These are phyloP conservation scores for Leccinum barrowsii DNA, from an alignment of 768 basidiomycete genomes.

Conservation along the genomic window DNA sequence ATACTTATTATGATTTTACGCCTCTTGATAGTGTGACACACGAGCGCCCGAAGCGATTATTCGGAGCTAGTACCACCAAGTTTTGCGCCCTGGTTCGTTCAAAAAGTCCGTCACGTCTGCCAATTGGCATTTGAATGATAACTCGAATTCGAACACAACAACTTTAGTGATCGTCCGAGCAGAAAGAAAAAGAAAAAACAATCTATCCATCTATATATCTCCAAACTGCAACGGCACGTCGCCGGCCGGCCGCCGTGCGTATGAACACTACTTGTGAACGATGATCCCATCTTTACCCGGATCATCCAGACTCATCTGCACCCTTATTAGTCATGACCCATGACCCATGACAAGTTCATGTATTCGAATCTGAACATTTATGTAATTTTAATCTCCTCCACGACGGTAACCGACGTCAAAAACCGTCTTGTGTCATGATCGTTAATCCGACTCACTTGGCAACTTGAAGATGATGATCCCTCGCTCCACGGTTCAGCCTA, in stretches of 20 bases:
- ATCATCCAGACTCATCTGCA: neutral
- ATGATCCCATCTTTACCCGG: neutral
- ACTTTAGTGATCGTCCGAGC: neutral
- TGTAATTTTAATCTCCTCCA: neutral
- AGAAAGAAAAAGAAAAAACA: neutral
- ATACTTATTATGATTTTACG: too few relatives aligned
- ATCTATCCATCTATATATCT: neutral
- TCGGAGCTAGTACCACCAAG: too few relatives aligned
- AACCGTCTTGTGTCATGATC: neutral
- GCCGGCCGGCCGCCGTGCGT: neutral
- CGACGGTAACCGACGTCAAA: neutral
- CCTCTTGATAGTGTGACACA: neutral
- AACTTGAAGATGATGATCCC: too few relatives aligned
- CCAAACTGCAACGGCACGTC: neutral
- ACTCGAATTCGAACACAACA: neutral
- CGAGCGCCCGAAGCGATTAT: neutral
- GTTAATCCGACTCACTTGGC: neutral
- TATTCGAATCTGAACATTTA: neutral
- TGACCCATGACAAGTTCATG: neutral
- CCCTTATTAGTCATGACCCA: neutral
- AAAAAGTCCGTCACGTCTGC: neutral
- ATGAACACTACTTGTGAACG: neutral
- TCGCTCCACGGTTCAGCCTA: neutral
- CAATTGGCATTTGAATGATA: neutral
- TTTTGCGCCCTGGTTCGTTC: neutral